Base-by-base conservation (phyloP, 768 basidiomycete species). In the Lactarius evosmus region DNA sequence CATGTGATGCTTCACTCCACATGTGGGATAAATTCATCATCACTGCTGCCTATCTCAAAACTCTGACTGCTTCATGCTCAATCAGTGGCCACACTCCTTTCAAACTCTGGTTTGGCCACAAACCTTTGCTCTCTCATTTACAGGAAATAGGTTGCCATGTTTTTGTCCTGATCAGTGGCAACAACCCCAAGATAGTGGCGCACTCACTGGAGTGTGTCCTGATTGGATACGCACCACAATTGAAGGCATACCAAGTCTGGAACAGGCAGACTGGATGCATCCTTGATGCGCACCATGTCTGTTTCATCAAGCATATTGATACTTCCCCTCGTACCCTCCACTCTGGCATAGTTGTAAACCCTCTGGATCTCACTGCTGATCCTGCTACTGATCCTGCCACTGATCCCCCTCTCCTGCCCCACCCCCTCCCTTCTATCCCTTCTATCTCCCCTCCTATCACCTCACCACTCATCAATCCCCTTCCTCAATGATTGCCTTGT, bases 31-130 rank as follows among this genome's bases (percentile, higher is more conserved):
- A 61, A 38, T 61, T 36, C 38, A 27, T 34, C 38, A 12, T 55
- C 17, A 62, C 54, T 6, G 61, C 53, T 30, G 11, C 22, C 14
- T 62, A 62, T n/a, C 61, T 62, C 8, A 30, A 5, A 5, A 46
- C 17, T 5, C 50, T 57, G 33, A 60, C 59, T 19, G 4, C 33
- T 4, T 4, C n/a, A 19, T 2, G 61, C 68, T 63, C 53, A 82
- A 11, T 27, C 0, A 7, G 14, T 6, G 58, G 58, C 2, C 40
- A 32, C 3, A 59, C 58, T 0, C 58, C 58, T 0, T 32, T 9
- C 32, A 41, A 59, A 19, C 5, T 46, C 5, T 59, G 40, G 40
- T 49, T 25, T 14, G 58, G 58, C 14, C 32, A 7, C 3, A 7
- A 8, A 7, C 58, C 58, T 2, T 2, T 22, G 0, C 1, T 59